Conservation (phyloP, 495 filamentous ascomycete genomes). For the Rostrohypoxylon terebratum region DNA sequence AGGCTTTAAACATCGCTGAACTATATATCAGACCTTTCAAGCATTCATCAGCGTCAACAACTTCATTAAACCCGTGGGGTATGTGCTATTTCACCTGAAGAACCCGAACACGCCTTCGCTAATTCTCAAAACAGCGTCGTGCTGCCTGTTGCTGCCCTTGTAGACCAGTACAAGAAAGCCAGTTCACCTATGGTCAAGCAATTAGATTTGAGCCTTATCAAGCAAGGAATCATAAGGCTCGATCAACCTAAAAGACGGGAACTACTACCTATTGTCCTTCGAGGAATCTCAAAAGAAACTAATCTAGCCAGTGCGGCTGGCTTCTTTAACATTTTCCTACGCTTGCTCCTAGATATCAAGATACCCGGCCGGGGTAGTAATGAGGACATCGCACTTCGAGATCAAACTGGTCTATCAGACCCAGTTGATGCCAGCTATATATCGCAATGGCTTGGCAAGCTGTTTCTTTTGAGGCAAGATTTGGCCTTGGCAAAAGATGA, state of each 20-base stretch:
- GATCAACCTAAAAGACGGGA: constrained; percentile 60
- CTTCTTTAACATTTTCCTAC: constrained; percentile 86
- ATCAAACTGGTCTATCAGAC: constrained; percentile 71
- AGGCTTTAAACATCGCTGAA: constrained; percentile 27
- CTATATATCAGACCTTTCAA: constrained; percentile 42
- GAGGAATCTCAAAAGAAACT: constrained; percentile 76
- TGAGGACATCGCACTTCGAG: constrained; percentile 77
- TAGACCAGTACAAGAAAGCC: constrained; percentile 90
- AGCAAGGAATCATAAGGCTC: constrained; percentile 84
- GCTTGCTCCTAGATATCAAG: constrained; percentile 75
- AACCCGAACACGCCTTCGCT: background rate
- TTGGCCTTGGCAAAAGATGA: constrained; percentile 50
- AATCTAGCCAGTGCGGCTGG: constrained; percentile 72
- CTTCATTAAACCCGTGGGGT: constrained; percentile 58
- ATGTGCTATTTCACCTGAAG: constrained; percentile 24
- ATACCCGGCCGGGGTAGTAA: constrained; percentile 79
- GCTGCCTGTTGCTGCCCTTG: constrained; percentile 82
- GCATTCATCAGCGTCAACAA: constrained; percentile 55
- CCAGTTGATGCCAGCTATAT: constrained; percentile 77
- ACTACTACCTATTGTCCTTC: constrained; percentile 76
- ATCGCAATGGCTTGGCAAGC: constrained; percentile 79
- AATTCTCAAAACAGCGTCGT: constrained; percentile 66
- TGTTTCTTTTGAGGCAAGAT: constrained; percentile 74
- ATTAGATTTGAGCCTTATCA: constrained; percentile 89
- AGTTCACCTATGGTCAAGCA: constrained; percentile 79